A percentile compares a stretch with the other conserved stretches of the same genome.
phyloP scores from a whole-genome alignment of 805 yeast genomes.

The Nakazawaea siamensis region DNA sequence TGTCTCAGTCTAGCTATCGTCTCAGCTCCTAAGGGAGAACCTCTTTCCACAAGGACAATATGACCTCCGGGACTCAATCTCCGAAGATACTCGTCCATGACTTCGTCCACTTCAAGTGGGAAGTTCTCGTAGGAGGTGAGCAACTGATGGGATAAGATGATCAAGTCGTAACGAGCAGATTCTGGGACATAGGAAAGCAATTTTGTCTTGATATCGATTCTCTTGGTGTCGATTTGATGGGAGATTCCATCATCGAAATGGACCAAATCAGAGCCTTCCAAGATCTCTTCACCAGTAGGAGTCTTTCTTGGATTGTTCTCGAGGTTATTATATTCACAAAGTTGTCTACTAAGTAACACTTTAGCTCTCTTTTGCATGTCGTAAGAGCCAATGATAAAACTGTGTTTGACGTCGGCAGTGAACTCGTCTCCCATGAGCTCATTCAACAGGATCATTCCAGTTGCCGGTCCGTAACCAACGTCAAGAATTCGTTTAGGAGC shows the following conservation, averaged over 20 bases:
- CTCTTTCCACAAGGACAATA: conserved; percentile 75
- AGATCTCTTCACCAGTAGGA: conserved; percentile 15
- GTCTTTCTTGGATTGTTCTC: conserved; percentile 16
- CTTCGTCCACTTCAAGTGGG: conserved; percentile 68
- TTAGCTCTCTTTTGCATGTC: conserved; percentile 81
- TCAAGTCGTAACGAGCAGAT: conserved; percentile 60
- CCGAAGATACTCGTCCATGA: conserved; percentile 47
- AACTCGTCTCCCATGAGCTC: conserved; percentile 67
- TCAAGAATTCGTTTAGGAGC: conserved; percentile 64
- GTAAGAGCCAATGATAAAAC: conserved; percentile 58
- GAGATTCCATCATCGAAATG: conserved; percentile 7
- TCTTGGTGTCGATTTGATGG: conserved; percentile 42
- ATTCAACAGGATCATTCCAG: conserved; percentile 83
- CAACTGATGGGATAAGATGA: conserved; percentile 76
- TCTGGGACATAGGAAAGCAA: conserved; percentile 46
- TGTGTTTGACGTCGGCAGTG: conserved; percentile 56
- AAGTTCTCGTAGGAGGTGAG: conserved; percentile 50
- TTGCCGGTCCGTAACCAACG: conserved; percentile 85
- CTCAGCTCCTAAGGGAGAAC: conserved; percentile 86
- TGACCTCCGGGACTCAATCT: conserved; percentile 74
- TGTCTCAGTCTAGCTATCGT: conserved; percentile 86
- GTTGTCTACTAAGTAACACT: conserved; percentile 63
- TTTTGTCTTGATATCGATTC: conserved; percentile 45
- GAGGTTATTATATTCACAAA: conserved; percentile 33
- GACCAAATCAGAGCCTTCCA: conserved; percentile 10